Base-by-base conservation (phyloP, 371 early-diverging fungal species). In the Batkoa obscura region DNA sequence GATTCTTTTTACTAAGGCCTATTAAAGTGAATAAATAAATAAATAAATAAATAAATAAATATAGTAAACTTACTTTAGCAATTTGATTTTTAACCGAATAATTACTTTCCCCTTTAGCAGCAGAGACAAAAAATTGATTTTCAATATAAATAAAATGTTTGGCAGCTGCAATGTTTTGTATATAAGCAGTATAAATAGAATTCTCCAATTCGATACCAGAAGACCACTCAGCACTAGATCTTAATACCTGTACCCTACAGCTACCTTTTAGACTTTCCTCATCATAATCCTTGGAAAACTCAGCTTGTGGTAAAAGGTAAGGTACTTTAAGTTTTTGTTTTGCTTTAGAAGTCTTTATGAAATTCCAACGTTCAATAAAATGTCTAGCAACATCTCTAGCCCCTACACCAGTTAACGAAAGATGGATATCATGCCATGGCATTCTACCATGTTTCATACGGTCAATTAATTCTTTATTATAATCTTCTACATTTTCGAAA, bases 361-460 rank as follows among this genome's bases (percentile, higher is more conserved):
- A 86, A 62, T 92, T 92, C 93, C 94, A 95, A 45, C 93, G 71
- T 67, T 91, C 80, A 47, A 90, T 81, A 64, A 94, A 95, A 62
- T 91, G 90, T 17, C 86, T 74, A 0, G 87, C 80, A 12, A 90
- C 71, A 60, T 94, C 94, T 31, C 81, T 71, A 9, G 88, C 89
- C 35, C 85, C 75, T 49, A 31, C 23, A 50, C 66, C 65, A 38
- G 58, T 59, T 34, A 67, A 58, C 52, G 53, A 61, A 32, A 68
- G 65, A 45, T 83, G 79, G n/a, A 93, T 76, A 59, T 94, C 95
- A 66, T 94, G 94, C 95, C 95, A 95, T 23, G 93, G 91, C 92
- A 95, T 88, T 50, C 94, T 75, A 6, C 89, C 32, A 23, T 30
- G 8, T 15, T 31, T 4, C 3, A 4, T 52, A 9, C 53, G 53